Conservation (phyloP, 306 rosid genomes). For the Cucumis melo region DNA sequence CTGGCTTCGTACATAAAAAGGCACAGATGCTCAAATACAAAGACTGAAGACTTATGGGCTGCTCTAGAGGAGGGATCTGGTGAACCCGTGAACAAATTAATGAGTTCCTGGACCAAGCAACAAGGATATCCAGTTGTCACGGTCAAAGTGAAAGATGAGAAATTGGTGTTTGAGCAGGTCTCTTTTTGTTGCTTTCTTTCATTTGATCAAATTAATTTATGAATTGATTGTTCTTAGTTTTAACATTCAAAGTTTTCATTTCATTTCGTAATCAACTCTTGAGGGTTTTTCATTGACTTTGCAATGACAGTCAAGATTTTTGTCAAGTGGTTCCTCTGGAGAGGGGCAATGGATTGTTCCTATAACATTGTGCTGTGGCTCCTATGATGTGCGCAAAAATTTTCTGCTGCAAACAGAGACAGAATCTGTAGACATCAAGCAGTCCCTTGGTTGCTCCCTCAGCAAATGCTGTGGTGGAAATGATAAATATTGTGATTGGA, state of each 20-base stretch:
- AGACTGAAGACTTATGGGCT: constrained; percentile 91
- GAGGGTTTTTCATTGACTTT: neutral
- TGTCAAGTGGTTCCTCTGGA: constrained; percentile 66
- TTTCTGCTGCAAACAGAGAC: constrained; percentile 56
- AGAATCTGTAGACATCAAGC: constrained; percentile 39
- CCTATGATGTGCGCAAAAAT: constrained; percentile 49
- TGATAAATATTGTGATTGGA: constrained; percentile 32
- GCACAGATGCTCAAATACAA: constrained; percentile 68
- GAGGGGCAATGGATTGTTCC: constrained; percentile 88
- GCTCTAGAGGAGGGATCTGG: constrained; percentile 93
- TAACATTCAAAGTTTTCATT: neutral
- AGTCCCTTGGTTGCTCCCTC: constrained; percentile 25
- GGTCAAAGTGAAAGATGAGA: constrained; percentile 41
- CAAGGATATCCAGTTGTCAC: constrained; percentile 83
- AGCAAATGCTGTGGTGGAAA: constrained; percentile 8
- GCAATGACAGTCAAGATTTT: constrained; percentile 63
- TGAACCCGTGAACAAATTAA: constrained; percentile 73
- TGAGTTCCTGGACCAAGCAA: constrained; percentile 94
- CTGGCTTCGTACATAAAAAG: constrained; percentile 77
- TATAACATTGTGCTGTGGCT: constrained; percentile 55
- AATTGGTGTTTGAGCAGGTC: constrained; percentile 84
- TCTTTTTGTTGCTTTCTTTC: constrained; percentile 11
- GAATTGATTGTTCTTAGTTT: neutral
- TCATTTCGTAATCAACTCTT: neutral
- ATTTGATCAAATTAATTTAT: neutral